Evolutionary conservation across 176 grass and related monocot species (phyloP), one percentile per base, ranked within the genome.

Genomic region (Aegilops sharonensis): DNA sequence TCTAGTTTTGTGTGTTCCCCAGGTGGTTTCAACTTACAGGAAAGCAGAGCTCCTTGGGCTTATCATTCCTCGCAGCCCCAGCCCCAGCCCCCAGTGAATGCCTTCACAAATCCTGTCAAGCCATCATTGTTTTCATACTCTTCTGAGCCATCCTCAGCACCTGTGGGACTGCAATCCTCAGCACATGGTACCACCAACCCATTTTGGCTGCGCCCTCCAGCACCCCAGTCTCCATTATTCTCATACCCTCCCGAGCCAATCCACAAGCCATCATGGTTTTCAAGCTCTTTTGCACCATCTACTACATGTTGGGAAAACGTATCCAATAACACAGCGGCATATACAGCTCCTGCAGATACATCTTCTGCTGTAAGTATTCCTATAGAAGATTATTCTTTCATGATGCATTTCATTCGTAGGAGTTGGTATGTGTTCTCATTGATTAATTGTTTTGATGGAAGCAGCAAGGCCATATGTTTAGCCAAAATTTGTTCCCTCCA

Each of bases 21-120:
- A 85, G 83, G 74, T 10, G 23, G 47, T 85, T 10, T 9, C 31
- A 57, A 8, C 32, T 48, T 60, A 54, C 67, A 71, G 13, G 37
- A 83, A 11, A 40, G n/a, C 27, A 30, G 27, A 20, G 23, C 14
- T 78, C 54, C 5, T 85, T 66, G 13, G 66, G 83, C 31, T 68
- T 7, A 85, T 54, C 32, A 6, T 68, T 43, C 54, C n/a, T 83
- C n/a, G 81, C 67, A 83, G 48, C 48, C 67, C 48, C 81, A 72
- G 47, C 48, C 67, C 67, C 81, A 72, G 47, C n/a, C 24, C 54
- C 69, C 48, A 40, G 21, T 40, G 47, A 71, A 83, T 67, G 13
- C 67, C 30, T 34, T 72, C 35, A 29, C 48, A 60, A 9, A 39
- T 59, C 9, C 43, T 20, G 31, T 12, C 32, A 35, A 78, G 15